Percentiles rank a stretch among this genome's conserved stretches.
Evolutionary conservation across 768 basidiomycete species (phyloP).

Genomic region (Hortiboletus flavorubellus): DNA sequence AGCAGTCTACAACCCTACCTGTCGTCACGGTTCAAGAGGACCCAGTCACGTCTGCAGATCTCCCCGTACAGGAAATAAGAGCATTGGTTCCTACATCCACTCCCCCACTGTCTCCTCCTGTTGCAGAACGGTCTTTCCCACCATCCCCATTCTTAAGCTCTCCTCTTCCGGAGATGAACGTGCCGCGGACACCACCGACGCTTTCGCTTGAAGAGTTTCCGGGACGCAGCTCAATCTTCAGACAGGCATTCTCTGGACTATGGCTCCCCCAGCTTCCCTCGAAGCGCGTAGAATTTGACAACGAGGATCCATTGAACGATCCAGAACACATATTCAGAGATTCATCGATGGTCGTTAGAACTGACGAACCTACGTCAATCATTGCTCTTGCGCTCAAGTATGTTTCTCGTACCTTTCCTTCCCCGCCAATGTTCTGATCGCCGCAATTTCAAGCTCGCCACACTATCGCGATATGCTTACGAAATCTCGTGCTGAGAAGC

Average conservation of each 20-base stretch:
- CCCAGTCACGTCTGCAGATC: neutral
- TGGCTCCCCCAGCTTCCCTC: conserved; percentile 63
- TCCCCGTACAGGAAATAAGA: conserved; percentile 31
- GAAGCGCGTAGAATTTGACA: conserved; percentile 55
- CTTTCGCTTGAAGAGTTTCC: conserved; percentile 52
- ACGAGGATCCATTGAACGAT: conserved; percentile 67
- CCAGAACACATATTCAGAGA: conserved; percentile 94
- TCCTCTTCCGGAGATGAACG: conserved; percentile 34
- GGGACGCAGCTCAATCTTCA: conserved; percentile 67
- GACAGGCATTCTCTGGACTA: conserved; percentile 58
- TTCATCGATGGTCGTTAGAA: conserved; percentile 90
- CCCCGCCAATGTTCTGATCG: conserved; percentile 4
- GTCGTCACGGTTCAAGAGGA: conserved; percentile 12
- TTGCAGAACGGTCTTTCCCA: conserved; percentile 35
- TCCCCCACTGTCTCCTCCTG: conserved; percentile 27
- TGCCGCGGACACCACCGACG: conserved; percentile 44
- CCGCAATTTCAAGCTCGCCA: conserved; percentile 52
- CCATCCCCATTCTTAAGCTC: conserved; percentile 55
- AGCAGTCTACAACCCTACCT: conserved; percentile 31
- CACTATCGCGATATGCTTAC: conserved; percentile 79
- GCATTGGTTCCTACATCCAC: conserved; percentile 15
- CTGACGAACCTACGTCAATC: conserved; percentile 97
- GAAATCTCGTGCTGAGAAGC: conserved; percentile 75
- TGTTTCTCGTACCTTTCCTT: conserved; percentile 21
- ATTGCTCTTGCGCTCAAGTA: conserved; percentile 92